Evolutionary conservation across 345 rosid species (phyloP).

Genomic region (Camelina laxa): DNA sequence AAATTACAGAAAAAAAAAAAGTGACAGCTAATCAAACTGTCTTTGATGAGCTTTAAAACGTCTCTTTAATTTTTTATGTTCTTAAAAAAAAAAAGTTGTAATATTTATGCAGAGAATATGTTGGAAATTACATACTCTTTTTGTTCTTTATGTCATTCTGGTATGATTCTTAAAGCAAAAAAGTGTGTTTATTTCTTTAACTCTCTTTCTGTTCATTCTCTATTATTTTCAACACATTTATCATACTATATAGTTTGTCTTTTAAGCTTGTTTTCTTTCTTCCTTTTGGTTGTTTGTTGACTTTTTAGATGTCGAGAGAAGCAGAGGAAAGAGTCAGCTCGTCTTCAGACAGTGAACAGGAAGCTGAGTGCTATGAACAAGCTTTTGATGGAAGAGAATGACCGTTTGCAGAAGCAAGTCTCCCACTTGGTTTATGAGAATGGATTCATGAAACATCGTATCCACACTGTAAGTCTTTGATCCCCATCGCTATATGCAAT

Average conservation of each 20-base stretch:
- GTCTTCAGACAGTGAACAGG: slow-evolving; percentile 91
- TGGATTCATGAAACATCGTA: slow-evolving; percentile 78
- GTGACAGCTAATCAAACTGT: slow-evolving; percentile 45
- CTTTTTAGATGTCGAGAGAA: slow-evolving; percentile 88
- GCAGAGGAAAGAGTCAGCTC: slow-evolving; percentile 98
- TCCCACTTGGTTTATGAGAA: slow-evolving; percentile 94
- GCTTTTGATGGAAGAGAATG: slow-evolving; percentile 98
- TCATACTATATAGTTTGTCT: slow-evolving; percentile 31
- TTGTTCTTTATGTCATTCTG: slow-evolving; percentile 43
- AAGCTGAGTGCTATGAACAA: slow-evolving; percentile 95
- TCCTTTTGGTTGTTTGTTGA: neutral
- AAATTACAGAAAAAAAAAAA: slow-evolving; percentile 18
- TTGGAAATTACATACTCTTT: slow-evolving; percentile 44
- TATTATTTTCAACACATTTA: slow-evolving; percentile 25
- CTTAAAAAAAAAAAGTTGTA: too few relatives aligned
- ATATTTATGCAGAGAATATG: slow-evolving; percentile 30
- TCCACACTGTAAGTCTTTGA: slow-evolving; percentile 44
- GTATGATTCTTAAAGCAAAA: slow-evolving; percentile 34
- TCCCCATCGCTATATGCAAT: neutral
- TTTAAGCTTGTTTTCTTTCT: slow-evolving; percentile 4
- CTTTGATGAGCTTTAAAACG: slow-evolving; percentile 38
- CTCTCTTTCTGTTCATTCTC: slow-evolving; percentile 26
- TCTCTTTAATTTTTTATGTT: neutral
- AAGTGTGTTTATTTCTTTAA: slow-evolving; percentile 20
- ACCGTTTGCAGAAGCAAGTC: slow-evolving; percentile 97